A percentile compares a stretch with the other conserved stretches of the same genome.
phyloP scores from a whole-genome alignment of 2,329 filamentous ascomycete genomes.

The Aspergillus glaucus region DNA sequence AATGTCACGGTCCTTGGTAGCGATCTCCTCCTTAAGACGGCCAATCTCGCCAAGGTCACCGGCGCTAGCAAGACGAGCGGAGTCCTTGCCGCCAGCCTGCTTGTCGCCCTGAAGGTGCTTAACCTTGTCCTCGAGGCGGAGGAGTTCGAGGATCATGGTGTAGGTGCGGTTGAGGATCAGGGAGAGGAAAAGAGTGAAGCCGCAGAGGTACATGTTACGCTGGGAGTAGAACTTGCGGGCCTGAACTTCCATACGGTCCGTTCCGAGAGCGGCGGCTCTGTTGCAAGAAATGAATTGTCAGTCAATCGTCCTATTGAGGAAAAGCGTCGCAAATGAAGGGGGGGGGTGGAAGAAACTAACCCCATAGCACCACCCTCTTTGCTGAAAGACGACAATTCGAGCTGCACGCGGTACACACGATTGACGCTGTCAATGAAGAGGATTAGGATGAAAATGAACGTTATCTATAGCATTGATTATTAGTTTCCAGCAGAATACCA shows the following conservation, averaged over 20 bases:
- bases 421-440: slow-evolving; percentile 96
- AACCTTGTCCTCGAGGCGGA: slow-evolving; percentile 87
- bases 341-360: slow-evolving; percentile 39
- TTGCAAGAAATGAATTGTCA: neutral
- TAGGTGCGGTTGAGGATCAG: slow-evolving; percentile 98
- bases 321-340: slow-evolving; percentile 5
- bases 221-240: slow-evolving; percentile 99
- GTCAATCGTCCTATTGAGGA: slow-evolving; percentile 1
- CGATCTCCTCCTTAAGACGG: slow-evolving; percentile 66
- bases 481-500: neutral
- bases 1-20: slow-evolving; percentile 73
- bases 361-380: slow-evolving; percentile 52
- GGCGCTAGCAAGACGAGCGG: slow-evolving; percentile 64
- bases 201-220: slow-evolving; percentile 99
- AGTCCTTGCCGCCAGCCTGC: slow-evolving; percentile 57
- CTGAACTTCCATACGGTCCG: slow-evolving; percentile 96
- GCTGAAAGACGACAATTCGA: slow-evolving; percentile 69
- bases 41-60: slow-evolving; percentile 68
- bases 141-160: slow-evolving; percentile 88
- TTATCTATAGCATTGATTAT: slow-evolving; percentile 55
- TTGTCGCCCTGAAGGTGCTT: slow-evolving; percentile 70
- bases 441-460: slow-evolving; percentile 97
- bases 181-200: slow-evolving; percentile 97
- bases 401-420: slow-evolving; percentile 92
- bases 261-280: slow-evolving; percentile 69